Evolutionary conservation across 208 protist genomes (phyloP).

Genomic region (Acanthamoeba polyphaga): DNA sequence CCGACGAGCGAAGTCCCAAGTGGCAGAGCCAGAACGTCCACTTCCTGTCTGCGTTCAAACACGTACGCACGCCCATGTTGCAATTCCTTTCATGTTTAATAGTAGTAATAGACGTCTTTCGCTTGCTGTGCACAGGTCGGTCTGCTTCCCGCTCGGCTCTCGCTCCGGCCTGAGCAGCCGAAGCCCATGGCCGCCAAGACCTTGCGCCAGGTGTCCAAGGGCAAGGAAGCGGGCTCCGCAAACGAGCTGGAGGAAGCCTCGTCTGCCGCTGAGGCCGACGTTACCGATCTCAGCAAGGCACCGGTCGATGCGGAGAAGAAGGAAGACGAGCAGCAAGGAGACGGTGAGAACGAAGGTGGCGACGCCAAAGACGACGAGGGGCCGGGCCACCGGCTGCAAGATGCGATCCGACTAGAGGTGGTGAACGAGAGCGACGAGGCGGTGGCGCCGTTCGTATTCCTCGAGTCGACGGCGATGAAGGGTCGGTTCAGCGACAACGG

Average conservation of each 20-base stretch:
- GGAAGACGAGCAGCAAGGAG: background rate
- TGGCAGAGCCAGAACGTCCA: constrained; percentile 23
- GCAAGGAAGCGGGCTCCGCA: background rate
- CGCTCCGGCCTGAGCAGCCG: background rate
- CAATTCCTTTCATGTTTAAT: background rate
- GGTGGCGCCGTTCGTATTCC: constrained; percentile 16
- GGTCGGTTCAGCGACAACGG: constrained; percentile 37
- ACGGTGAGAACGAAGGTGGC: background rate
- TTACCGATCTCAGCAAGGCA: no score
- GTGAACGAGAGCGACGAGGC: constrained; percentile 28
- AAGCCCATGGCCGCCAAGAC: background rate
- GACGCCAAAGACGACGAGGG: background rate
- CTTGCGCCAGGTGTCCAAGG: background rate
- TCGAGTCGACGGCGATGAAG: background rate
- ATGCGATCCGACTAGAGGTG: background rate
- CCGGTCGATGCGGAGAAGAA: no score
- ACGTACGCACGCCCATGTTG: background rate
- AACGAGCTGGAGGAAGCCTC: background rate
- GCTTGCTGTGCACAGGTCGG: background rate
- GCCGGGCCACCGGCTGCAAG: background rate
- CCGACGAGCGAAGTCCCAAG: background rate
- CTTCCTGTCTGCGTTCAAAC: constrained; percentile 12
- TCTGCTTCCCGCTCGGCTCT: background rate
- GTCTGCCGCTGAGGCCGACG: background rate
- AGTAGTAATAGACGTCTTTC: background rate